A percentile compares a stretch with the other conserved stretches of the same genome.
Conservation (phyloP, 1,284 basidiomycete species). For the Ustilago bromivora region DNA sequence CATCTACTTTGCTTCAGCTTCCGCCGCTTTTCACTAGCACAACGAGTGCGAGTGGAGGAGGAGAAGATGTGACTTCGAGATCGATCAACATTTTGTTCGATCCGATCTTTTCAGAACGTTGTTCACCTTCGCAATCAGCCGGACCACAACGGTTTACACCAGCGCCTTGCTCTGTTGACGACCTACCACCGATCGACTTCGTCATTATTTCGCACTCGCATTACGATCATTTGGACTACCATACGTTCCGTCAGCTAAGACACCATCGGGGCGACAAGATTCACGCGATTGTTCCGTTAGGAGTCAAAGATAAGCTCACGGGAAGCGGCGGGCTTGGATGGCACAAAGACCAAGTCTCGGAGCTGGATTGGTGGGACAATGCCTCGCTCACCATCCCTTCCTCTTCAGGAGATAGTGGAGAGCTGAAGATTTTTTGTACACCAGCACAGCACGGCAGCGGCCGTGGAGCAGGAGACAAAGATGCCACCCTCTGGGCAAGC, state of each 20-base stretch:
- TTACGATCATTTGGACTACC: conserved; percentile 67
- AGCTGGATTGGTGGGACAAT: conserved; percentile 68
- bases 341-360: conserved; percentile 45
- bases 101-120: conserved; percentile 64
- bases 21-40: conserved; percentile 28
- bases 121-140: conserved; percentile 62
- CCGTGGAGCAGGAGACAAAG: conserved; percentile 53
- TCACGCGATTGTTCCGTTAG: conserved; percentile 62
- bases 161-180: conserved; percentile 53
- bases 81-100: conserved; percentile 63
- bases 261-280: conserved; percentile 26
- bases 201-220: conserved; percentile 68
- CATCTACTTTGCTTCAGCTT: conserved; percentile 59
- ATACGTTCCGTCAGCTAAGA: conserved; percentile 48
- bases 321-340: conserved; percentile 42
- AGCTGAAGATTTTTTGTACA: conserved; percentile 54
- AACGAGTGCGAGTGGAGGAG: not conserved
- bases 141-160: conserved; percentile 60
- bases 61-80: conserved; percentile 10
- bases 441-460: conserved; percentile 67
- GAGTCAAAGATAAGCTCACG: conserved; percentile 57
- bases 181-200: conserved; percentile 61
- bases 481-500: conserved; percentile 59
- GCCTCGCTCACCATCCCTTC: conserved; percentile 17
- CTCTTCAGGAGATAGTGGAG: not conserved